phyloP scores from a whole-genome alignment of 1,284 basidiomycete genomes.

The Pulveroboletus ridleyi region DNA sequence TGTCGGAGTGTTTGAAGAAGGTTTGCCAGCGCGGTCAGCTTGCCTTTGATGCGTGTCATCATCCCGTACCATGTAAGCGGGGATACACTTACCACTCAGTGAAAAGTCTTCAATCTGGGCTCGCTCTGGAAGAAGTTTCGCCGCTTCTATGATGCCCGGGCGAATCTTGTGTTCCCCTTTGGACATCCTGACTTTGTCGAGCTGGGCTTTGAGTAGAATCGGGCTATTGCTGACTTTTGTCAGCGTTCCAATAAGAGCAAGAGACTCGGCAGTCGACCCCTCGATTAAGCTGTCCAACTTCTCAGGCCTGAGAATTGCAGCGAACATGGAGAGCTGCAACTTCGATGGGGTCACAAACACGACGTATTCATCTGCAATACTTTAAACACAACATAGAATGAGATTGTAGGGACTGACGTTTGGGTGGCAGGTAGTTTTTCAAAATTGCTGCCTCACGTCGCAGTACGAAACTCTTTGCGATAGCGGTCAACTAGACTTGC shows the following conservation, averaged over 20 bases:
- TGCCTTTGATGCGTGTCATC: slow-evolving; percentile 58
- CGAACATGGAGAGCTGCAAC: slow-evolving; percentile 86
- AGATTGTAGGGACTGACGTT: slow-evolving; percentile 58
- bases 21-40: slow-evolving; percentile 79
- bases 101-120: slow-evolving; percentile 73
- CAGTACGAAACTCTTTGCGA: slow-evolving; percentile 89
- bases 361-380: slow-evolving; percentile 84
- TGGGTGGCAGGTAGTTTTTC: slow-evolving; percentile 88
- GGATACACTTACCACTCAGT: slow-evolving; percentile 66
- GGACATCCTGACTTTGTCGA: slow-evolving; percentile 42
- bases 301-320: slow-evolving; percentile 74
- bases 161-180: slow-evolving; percentile 47
- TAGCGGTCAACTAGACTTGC: slow-evolving; percentile 65
- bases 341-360: slow-evolving; percentile 88
- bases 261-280: slow-evolving; percentile 77
- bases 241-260: slow-evolving; percentile 83
- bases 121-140: slow-evolving; percentile 70
- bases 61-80: neutral
- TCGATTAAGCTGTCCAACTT: slow-evolving; percentile 70
- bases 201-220: slow-evolving; percentile 74
- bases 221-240: slow-evolving; percentile 96
- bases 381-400: slow-evolving; percentile 9
- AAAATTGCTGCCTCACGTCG: slow-evolving; percentile 87
- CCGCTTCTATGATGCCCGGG: slow-evolving; percentile 65
- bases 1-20: slow-evolving; percentile 73